Evolutionary conservation across 306 rosid species (phyloP).

Genomic region (Quercus glauca): DNA sequence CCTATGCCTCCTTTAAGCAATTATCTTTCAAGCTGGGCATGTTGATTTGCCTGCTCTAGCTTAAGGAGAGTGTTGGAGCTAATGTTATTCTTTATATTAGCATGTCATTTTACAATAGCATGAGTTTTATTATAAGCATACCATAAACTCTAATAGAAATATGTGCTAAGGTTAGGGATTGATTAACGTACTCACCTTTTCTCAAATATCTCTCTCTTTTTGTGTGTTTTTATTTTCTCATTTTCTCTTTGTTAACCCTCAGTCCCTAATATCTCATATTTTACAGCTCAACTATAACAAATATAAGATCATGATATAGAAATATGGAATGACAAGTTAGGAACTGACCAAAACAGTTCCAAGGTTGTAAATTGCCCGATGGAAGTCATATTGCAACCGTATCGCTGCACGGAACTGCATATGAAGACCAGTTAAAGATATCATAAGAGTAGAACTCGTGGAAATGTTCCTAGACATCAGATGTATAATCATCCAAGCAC

Average conservation of each 20-base stretch:
- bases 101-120: not conserved
- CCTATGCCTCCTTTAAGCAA: too few species aligned
- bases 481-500: constrained; percentile 8
- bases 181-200: too few species aligned
- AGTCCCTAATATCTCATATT: too few species aligned
- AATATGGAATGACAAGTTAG: constrained; percentile 25
- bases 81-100: not conserved
- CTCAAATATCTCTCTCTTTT: too few species aligned
- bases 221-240: too few species aligned
- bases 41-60: too few species aligned
- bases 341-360: constrained; percentile 96
- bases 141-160: too few species aligned
- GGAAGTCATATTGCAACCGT: constrained; percentile 96
- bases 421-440: constrained; percentile 30
- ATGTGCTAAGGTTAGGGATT: too few species aligned
- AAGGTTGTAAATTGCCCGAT: constrained; percentile 98
- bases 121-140: too few species aligned
- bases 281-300: not conserved
- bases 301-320: not conserved
- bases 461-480: not conserved
- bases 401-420: constrained; percentile 98
- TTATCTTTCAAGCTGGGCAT: too few species aligned
- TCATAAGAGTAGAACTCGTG: not conserved
- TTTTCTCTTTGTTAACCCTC: too few species aligned
- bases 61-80: too few species aligned